These are phyloP conservation scores for Fusarium coffeatum DNA, from an alignment of 2,329 filamentous ascomycete genomes.

Conservation along the genomic window DNA sequence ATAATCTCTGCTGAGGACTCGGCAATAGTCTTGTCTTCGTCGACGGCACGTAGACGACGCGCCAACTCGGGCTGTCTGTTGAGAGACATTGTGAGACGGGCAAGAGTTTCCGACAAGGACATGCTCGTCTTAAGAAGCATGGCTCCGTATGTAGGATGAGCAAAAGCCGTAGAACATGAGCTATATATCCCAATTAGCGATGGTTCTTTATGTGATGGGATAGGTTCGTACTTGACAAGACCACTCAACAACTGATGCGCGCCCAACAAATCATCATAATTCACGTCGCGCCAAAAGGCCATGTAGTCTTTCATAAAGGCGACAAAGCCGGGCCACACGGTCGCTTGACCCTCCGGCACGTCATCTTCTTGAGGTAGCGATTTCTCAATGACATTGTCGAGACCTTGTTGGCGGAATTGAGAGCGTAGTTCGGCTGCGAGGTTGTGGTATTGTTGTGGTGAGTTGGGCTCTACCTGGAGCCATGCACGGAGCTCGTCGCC, in stretches of 20 bases:
- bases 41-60: constrained; percentile 70
- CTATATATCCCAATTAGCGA: constrained; percentile 56
- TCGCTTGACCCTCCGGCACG: constrained; percentile 70
- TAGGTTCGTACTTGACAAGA: constrained; percentile 75
- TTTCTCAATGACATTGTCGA: constrained; percentile 72
- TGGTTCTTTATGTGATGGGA: not conserved
- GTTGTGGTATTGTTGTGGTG: constrained; percentile 73
- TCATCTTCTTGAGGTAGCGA: constrained; percentile 74
- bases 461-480: constrained; percentile 79
- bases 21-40: constrained; percentile 79
- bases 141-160: constrained; percentile 81
- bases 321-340: constrained; percentile 80
- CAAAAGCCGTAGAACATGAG: constrained; percentile 84
- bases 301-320: constrained; percentile 86
- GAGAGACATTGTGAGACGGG: constrained; percentile 84
- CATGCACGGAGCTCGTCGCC: constrained; percentile 74
- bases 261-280: constrained; percentile 78
- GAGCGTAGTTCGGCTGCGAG: constrained; percentile 75
- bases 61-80: constrained; percentile 84
- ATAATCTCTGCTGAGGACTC: constrained; percentile 91
- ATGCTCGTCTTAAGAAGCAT: constrained; percentile 87
- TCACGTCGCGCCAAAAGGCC: constrained; percentile 81
- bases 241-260: constrained; percentile 80
- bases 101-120: constrained; percentile 81
- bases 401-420: constrained; percentile 62